Base-by-base conservation (phyloP, 208 protist species). In the Leishmania arabica region DNA sequence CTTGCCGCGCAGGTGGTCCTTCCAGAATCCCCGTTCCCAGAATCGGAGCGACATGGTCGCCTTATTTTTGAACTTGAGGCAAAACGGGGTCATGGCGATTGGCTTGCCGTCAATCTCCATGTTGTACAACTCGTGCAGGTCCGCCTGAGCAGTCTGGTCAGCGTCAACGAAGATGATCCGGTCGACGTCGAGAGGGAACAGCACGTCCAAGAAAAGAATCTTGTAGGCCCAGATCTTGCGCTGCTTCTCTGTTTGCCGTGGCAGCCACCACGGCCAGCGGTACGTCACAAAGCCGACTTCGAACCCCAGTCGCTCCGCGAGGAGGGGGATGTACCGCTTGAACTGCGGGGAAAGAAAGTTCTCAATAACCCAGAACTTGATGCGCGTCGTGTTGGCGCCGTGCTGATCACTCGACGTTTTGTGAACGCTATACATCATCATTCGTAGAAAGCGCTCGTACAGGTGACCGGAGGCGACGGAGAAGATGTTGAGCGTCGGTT, bases 171-270 rank as follows among this genome's bases (percentile, higher is more conserved):
- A 99, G 83, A 99, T 99, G 73, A 99, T 87, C 68, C 97, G 91
- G 19, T 99, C 92, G 1, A 99, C 91, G 64, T 98, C 87, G 17
- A 97, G 86, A 9, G 99, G 99, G 83, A 99, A 99, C 11, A 99
- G 80, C 4, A 99, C 99, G 88, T 99, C 99, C 3, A 99, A 90
- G 91, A 99, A 99, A 11, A 99, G 92, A 73, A 99, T 99, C 89
- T 99, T 99, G 91, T 99, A 99, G 24, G 91, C 99, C 99, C 99
- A 99, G 82, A 99, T 99, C 21, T 98, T 98, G 54, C 99, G 93
- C 86, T 99, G 97, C 95, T 99, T 99, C 70, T 99, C 95, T 27
- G 93, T 95, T 89, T 99, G 99, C 81, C 87, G 85, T 68, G 90
- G 84, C 54, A 99, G 88, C 98, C 98, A 99, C 75, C 77, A 89